A percentile compares a stretch with the other conserved stretches of the same genome.
These are phyloP conservation scores for Akanthomyces dipterigenus DNA, from an alignment of 2,329 filamentous ascomycete genomes.

Conservation along the genomic window DNA sequence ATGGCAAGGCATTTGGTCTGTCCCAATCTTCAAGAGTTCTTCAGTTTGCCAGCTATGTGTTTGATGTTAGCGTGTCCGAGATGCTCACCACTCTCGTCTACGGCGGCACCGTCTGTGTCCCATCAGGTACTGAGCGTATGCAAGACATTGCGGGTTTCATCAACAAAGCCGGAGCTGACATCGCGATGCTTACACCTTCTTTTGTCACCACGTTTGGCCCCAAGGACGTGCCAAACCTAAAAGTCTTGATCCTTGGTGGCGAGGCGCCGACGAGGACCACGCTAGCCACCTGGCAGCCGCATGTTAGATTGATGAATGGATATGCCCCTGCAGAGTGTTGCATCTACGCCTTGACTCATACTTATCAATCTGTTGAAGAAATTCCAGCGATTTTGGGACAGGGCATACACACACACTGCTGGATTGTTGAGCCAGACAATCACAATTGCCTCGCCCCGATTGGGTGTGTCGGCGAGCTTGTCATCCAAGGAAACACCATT, in stretches of 20 bases:
- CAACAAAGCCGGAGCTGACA: neutral
- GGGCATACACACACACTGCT: constrained; percentile 10
- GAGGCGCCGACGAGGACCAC: constrained; percentile 27
- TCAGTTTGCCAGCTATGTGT: constrained; percentile 12
- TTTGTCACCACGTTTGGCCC: constrained; percentile 10
- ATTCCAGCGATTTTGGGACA: neutral
- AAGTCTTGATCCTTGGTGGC: constrained; percentile 16
- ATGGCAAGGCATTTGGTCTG: neutral
- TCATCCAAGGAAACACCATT: constrained; percentile 12
- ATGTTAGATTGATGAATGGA: constrained; percentile 29
- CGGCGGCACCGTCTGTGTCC: constrained; percentile 9
- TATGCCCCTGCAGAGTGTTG: constrained; percentile 36
- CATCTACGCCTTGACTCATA: constrained; percentile 17
- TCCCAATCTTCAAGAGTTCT: neutral
- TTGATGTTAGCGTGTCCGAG: constrained; percentile 10
- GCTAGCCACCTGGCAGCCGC: constrained; percentile 14
- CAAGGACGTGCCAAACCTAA: constrained; percentile 9
- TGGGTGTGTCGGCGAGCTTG: constrained; percentile 14
- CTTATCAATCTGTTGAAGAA: neutral
- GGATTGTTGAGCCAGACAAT: constrained; percentile 16
- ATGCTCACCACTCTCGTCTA: constrained; percentile 6
- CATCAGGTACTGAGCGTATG: constrained; percentile 2
- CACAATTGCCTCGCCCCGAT: constrained; percentile 10
- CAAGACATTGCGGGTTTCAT: constrained; percentile 4
- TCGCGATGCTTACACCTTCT: constrained; percentile 7